These are phyloP conservation scores for Aphanocladium album DNA, from an alignment of 2,329 filamentous ascomycete genomes.

Conservation along the genomic window DNA sequence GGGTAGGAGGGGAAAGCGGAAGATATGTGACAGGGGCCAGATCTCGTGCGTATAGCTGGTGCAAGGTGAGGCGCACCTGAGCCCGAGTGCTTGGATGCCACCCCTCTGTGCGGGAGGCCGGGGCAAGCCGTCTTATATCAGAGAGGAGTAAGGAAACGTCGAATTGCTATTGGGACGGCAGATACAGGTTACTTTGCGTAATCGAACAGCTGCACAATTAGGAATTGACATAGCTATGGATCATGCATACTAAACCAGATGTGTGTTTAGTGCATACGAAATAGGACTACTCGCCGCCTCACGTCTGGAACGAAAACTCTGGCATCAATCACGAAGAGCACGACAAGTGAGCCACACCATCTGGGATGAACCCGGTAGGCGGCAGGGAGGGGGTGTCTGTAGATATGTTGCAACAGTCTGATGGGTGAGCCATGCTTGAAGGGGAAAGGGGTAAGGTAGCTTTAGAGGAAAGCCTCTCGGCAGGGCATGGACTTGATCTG, in stretches of 20 bases:
- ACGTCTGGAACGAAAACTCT: neutral
- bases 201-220: neutral
- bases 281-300: neutral
- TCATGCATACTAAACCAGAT: neutral
- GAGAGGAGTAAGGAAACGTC: neutral
- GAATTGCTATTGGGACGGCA: neutral
- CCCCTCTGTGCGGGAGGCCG: neutral
- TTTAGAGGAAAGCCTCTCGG: neutral
- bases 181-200: neutral
- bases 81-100: neutral
- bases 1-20: neutral
- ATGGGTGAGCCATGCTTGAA: neutral
- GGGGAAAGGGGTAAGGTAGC: neutral
- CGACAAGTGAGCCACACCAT: neutral
- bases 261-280: neutral
- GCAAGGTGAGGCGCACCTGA: neutral
- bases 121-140: slow-evolving; percentile 6
- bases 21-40: neutral
- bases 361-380: neutral
- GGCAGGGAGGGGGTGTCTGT: slow-evolving; percentile 2
- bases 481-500: slow-evolving; percentile 4
- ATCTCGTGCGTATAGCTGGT: slow-evolving; percentile 1
- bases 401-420: neutral
- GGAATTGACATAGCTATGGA: neutral
- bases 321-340: neutral